Evolutionary conservation across 805 yeast species (phyloP), one percentile per base, ranked within the genome.

Genomic region (Isabelozyma gotoi): DNA sequence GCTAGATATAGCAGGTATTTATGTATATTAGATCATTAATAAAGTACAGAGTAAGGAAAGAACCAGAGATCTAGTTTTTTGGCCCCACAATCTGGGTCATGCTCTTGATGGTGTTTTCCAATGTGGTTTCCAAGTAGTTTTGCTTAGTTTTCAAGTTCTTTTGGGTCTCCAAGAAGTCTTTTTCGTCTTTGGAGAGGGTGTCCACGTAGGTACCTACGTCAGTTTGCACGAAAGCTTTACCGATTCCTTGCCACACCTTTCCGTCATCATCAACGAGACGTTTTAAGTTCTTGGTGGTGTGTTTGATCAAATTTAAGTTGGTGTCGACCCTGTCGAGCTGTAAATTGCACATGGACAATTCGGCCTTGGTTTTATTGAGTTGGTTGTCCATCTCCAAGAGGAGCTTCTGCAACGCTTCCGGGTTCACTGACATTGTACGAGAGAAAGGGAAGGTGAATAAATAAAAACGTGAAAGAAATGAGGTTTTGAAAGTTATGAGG

Each of bases 201-300:
- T 60, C 55, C 37, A 76, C 60, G 62, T 87, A 86, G 3, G 68
- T 63, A 3, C 60, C 53, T 2, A 70, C 68, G 19, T 72, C 70
- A 4, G 73, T 73, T 36, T 67, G 61, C 7, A 85, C 65, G 59
- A 85, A 86, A 21, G 88, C 78, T 63, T 85, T 85, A 20, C 97
- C 97, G 29, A 88, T 78, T 4, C 95, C 88, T 58, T 87, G 80
- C 94, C 96, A 90, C 4, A 90, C 91, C 7, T 78, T 75, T 16
- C 68, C 68, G 7, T 68, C 73, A 11, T 76, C 57, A 39, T 51
- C 55, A 35, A 78, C 70, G 20, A 66, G 50, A 35, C 54, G 50
- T 19, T 65, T 68, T 39, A 89, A 68, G 50, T 85, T 86, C 27
- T 73, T 58, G 27, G 74, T 64, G 7, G 95, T 84, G 36, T 79